A percentile compares a stretch with the other conserved stretches of the same genome.
Conservation (phyloP, 257 asterid species). For the Lycium barbarum region DNA sequence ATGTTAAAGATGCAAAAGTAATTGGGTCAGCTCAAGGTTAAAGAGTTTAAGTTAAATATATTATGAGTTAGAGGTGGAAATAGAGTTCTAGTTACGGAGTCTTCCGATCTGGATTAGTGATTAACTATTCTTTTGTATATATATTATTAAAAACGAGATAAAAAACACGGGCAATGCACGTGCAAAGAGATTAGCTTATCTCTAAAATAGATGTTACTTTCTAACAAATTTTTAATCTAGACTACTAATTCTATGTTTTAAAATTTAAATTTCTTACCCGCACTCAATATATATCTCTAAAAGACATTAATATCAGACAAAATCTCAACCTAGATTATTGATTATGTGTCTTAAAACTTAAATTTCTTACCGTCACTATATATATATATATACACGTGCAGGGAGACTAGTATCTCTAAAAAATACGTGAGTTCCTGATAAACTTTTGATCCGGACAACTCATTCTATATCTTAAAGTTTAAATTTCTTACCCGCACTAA, state of each 20-base stretch:
- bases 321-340: neutral
- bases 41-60: too few species aligned
- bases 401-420: too few species aligned
- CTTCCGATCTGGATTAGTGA: too few species aligned
- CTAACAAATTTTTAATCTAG: neutral
- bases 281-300: neutral
- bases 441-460: neutral
- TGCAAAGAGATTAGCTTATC: too few species aligned
- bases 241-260: neutral
- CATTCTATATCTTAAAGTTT: neutral
- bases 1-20: too few species aligned
- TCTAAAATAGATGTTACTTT: neutral
- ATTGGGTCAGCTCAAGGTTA: too few species aligned
- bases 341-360: conserved; percentile 19
- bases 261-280: neutral
- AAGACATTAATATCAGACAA: neutral
- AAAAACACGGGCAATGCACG: too few species aligned
- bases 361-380: neutral
- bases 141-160: too few species aligned
- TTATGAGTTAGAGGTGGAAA: too few species aligned
- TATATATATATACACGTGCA: neutral
- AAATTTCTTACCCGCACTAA: neutral
- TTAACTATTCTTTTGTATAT: too few species aligned
- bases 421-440: neutral
- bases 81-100: too few species aligned